Percentiles rank a stretch among this genome's conserved stretches.
Conservation (phyloP, 108 stramenopile genomes). For the Phaeodactylum tricornutum region DNA sequence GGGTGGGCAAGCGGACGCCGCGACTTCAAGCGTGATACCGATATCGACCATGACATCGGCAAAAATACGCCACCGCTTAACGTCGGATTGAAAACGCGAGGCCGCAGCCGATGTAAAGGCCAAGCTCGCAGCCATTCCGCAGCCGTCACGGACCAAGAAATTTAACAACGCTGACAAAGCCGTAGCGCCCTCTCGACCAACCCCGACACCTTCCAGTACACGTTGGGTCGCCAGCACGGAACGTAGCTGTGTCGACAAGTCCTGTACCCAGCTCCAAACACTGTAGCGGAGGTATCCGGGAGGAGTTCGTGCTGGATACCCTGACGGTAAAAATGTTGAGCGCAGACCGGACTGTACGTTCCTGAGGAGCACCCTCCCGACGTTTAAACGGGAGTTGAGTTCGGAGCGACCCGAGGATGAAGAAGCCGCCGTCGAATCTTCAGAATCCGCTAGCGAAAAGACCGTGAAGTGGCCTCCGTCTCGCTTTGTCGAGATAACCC, state of each 20-base stretch:
- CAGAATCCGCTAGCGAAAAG: no score
- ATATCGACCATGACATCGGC: slow-evolving; percentile 74
- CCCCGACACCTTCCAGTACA: slow-evolving; percentile 75
- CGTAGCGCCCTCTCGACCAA: slow-evolving; percentile 66
- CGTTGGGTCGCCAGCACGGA: slow-evolving; percentile 72
- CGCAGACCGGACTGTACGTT: neutral
- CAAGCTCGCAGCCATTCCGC: slow-evolving; percentile 66
- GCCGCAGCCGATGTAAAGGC: slow-evolving; percentile 65
- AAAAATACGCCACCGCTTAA: slow-evolving; percentile 74
- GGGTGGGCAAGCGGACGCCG: slow-evolving; percentile 32
- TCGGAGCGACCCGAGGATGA: no score
- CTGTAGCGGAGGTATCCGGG: slow-evolving; percentile 56
- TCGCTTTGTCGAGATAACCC: no score
- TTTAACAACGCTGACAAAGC: slow-evolving; percentile 69
- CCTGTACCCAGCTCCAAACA: slow-evolving; percentile 57
- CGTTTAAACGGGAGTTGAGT: neutral
- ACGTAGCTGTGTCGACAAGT: slow-evolving; percentile 64
- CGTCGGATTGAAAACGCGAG: slow-evolving; percentile 45
- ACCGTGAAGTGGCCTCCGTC: no score
- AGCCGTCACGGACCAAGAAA: slow-evolving; percentile 74
- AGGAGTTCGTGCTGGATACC: slow-evolving; percentile 40
- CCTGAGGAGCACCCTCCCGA: neutral
- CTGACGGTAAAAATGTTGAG: slow-evolving; percentile 36
- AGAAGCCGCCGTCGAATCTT: no score
- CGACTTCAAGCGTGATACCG: slow-evolving; percentile 70